These are phyloP conservation scores for Corymbia maculata DNA, from an alignment of 345 rosid species.

Conservation along the genomic window DNA sequence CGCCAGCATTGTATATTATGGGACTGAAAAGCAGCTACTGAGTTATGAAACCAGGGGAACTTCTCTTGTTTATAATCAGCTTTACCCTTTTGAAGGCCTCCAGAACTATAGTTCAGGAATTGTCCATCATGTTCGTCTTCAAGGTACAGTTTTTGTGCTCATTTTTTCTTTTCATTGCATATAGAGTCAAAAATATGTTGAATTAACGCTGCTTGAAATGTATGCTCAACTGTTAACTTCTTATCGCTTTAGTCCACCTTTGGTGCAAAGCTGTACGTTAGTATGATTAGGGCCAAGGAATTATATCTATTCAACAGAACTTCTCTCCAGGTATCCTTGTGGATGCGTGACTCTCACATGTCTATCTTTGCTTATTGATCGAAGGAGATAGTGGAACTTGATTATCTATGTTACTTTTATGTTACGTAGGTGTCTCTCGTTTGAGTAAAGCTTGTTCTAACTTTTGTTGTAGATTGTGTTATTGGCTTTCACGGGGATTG, in stretches of 20 bases:
- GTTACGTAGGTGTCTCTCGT: not conserved
- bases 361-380: not conserved
- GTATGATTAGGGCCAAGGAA: not conserved
- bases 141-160: constrained; percentile 11
- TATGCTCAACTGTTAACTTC: not conserved
- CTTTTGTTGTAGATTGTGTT: not conserved
- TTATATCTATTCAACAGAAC: not conserved
- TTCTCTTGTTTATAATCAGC: constrained; percentile 57
- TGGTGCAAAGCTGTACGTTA: not conserved
- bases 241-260: not conserved
- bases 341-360: not conserved
- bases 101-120: constrained; percentile 82
- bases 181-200: not conserved
- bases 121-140: constrained; percentile 75
- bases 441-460: not conserved
- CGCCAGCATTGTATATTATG: constrained; percentile 57
- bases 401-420: not conserved
- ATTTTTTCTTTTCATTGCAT: not conserved
- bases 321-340: not conserved
- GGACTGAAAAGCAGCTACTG: constrained; percentile 11
- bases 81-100: constrained; percentile 45
- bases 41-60: constrained; percentile 31
- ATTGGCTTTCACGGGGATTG: not conserved
- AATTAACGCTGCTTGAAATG: not conserved
- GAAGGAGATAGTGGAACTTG: not conserved